Conservation (phyloP, 495 filamentous ascomycete species). For the Saxophila tyrrhenica region DNA sequence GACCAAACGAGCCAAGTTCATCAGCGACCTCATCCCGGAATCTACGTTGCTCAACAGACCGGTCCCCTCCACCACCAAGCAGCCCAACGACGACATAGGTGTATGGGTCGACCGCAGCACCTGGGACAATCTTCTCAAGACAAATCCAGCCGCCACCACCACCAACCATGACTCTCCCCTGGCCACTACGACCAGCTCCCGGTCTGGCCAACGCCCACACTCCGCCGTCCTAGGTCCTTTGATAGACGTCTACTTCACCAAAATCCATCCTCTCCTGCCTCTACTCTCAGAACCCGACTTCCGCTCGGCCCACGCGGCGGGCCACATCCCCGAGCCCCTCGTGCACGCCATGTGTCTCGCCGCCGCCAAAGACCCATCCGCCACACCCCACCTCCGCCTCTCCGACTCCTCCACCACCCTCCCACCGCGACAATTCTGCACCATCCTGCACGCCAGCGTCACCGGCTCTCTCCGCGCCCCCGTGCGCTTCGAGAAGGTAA, state of each 20-base stretch:
- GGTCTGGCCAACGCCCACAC: conserved; percentile 7
- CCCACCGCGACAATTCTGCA: conserved; percentile 27
- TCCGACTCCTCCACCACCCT: conserved; percentile 14
- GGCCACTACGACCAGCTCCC: neutral
- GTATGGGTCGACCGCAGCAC: conserved; percentile 20
- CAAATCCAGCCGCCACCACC: neutral
- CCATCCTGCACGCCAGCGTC: conserved; percentile 22
- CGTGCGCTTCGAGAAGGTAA: conserved; percentile 25
- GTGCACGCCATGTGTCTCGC: conserved; percentile 30
- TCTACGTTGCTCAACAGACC: conserved; percentile 33
- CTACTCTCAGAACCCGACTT: conserved; percentile 26
- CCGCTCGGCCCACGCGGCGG: conserved; percentile 12
- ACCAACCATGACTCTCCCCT: neutral
- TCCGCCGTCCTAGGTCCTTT: conserved; percentile 20
- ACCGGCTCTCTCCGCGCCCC: conserved; percentile 24
- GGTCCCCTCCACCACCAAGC: conserved; percentile 7
- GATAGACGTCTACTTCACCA: conserved; percentile 27
- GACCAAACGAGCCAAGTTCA: conserved; percentile 25
- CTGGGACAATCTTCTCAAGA: neutral
- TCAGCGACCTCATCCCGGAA: conserved; percentile 45
- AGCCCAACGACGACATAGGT: conserved; percentile 28
- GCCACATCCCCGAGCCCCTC: conserved; percentile 19
- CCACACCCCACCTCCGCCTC: conserved; percentile 20
- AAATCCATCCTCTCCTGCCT: conserved; percentile 29
- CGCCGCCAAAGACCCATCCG: conserved; percentile 26